phyloP scores from a whole-genome alignment of 345 rosid genomes.

The Brassica juncea region DNA sequence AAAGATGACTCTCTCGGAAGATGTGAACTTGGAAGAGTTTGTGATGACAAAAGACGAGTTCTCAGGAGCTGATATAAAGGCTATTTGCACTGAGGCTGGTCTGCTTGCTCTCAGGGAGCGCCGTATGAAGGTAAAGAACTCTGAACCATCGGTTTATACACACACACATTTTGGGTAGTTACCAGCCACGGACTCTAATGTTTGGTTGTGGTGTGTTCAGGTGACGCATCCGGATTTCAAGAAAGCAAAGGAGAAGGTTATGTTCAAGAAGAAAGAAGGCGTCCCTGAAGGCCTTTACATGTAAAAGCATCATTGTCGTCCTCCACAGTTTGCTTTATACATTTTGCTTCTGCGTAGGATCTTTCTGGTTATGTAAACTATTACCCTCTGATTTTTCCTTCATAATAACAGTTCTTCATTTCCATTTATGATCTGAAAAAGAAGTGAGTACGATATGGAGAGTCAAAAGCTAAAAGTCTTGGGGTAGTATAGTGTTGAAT shows the following conservation, averaged over 20 bases:
- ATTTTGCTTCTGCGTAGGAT: slow-evolving; percentile 33
- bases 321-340: not conserved
- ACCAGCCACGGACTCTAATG: slow-evolving; percentile 1
- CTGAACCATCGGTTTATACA: not conserved
- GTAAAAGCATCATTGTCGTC: slow-evolving; percentile 42
- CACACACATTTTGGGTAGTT: not conserved
- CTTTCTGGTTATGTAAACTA: slow-evolving; percentile 12
- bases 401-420: not conserved
- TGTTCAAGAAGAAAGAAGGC: slow-evolving; percentile 99
- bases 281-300: slow-evolving; percentile 97
- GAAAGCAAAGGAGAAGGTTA: slow-evolving; percentile 97
- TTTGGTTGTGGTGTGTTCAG: slow-evolving; percentile 38
- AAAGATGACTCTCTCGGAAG: slow-evolving; percentile 94
- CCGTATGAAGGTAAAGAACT: slow-evolving; percentile 81
- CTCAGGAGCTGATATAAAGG: slow-evolving; percentile 98
- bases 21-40: slow-evolving; percentile 96
- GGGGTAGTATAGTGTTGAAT: not conserved
- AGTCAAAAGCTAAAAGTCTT: not conserved
- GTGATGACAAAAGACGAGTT: slow-evolving; percentile 98
- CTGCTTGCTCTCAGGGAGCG: slow-evolving; percentile 94
- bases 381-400: not conserved
- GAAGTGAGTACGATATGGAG: not conserved
- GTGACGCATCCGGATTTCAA: slow-evolving; percentile 86
- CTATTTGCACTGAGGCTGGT: slow-evolving; percentile 97
- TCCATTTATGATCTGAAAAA: not conserved